A percentile compares a stretch with the other conserved stretches of the same genome.
phyloP scores from a whole-genome alignment of 208 protist genomes.

The Blechomonas ayalai region DNA sequence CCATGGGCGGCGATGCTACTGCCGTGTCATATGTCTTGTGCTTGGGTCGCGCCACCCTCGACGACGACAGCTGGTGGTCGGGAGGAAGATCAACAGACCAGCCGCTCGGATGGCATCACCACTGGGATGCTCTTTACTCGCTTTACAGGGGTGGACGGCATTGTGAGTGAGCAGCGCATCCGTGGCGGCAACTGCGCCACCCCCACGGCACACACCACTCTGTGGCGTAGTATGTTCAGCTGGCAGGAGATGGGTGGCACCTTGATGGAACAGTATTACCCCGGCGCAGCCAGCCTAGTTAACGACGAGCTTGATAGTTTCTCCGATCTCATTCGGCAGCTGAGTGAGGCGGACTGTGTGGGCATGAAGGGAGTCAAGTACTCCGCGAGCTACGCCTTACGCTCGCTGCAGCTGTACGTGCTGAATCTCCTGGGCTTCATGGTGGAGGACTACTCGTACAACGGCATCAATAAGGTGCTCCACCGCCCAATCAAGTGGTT shows the following conservation, averaged over 20 bases:
- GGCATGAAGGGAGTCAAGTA: slow-evolving; percentile 40
- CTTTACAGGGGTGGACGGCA: slow-evolving; percentile 51
- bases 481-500: slow-evolving; percentile 66
- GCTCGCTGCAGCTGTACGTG: slow-evolving; percentile 68
- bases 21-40: slow-evolving; percentile 26
- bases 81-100: slow-evolving; percentile 2
- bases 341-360: slow-evolving; percentile 56
- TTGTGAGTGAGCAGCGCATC: slow-evolving; percentile 71
- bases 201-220: slow-evolving; percentile 17
- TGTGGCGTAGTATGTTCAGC: slow-evolving; percentile 59
- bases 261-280: slow-evolving; percentile 85
- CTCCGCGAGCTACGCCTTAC: slow-evolving; percentile 59
- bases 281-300: slow-evolving; percentile 53
- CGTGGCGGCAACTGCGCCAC: slow-evolving; percentile 25
- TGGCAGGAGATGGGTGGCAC: slow-evolving; percentile 67
- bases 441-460: slow-evolving; percentile 77
- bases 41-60: slow-evolving; percentile 1
- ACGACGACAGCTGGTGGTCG: slow-evolving; percentile 20
- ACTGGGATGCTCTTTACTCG: slow-evolving; percentile 20
- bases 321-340: slow-evolving; percentile 35
- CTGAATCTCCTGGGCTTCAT: slow-evolving; percentile 80
- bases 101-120: not conserved
- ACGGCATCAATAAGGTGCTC: slow-evolving; percentile 81
- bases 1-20: slow-evolving; percentile 55
- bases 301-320: slow-evolving; percentile 69